Percentiles rank a stretch among this genome's conserved stretches.
Conservation (phyloP, 2,329 filamentous ascomycete species). For the Grosmannia penicillata region DNA sequence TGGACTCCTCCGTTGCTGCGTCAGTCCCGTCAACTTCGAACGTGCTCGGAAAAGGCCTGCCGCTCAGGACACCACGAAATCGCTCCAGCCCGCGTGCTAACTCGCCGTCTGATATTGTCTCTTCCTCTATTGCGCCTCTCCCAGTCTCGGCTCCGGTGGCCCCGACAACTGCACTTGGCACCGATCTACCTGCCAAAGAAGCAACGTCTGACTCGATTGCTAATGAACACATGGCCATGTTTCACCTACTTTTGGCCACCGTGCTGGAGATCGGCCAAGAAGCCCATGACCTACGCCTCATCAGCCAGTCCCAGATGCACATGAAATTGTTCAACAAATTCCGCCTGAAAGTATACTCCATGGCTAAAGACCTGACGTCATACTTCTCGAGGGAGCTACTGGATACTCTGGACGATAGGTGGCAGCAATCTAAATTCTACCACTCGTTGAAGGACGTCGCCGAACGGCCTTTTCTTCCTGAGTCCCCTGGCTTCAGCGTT, state of each 20-base stretch:
- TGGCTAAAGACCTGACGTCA: slow-evolving; percentile 24
- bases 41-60: no score
- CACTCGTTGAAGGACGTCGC: slow-evolving; percentile 19
- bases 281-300: slow-evolving; percentile 12
- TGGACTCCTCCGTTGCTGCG: not conserved
- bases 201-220: not conserved
- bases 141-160: no score
- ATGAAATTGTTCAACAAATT: slow-evolving; percentile 22
- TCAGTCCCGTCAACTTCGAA: not conserved
- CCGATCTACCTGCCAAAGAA: no score
- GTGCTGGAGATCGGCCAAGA: slow-evolving; percentile 16
- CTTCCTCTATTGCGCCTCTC: no score
- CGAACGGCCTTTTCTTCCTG: slow-evolving; percentile 14
- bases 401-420: slow-evolving; percentile 18
- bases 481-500: slow-evolving; percentile 12
- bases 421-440: slow-evolving; percentile 17
- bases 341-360: slow-evolving; percentile 22
- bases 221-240: not conserved
- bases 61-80: no score
- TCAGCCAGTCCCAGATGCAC: slow-evolving; percentile 17
- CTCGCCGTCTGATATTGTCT: no score
- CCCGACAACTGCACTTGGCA: no score
- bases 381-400: slow-evolving; percentile 29
- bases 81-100: no score
- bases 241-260: slow-evolving; percentile 8